These are phyloP conservation scores for Rhodomyrtus tomentosa DNA, from an alignment of 345 rosid genomes.

Conservation along the genomic window DNA sequence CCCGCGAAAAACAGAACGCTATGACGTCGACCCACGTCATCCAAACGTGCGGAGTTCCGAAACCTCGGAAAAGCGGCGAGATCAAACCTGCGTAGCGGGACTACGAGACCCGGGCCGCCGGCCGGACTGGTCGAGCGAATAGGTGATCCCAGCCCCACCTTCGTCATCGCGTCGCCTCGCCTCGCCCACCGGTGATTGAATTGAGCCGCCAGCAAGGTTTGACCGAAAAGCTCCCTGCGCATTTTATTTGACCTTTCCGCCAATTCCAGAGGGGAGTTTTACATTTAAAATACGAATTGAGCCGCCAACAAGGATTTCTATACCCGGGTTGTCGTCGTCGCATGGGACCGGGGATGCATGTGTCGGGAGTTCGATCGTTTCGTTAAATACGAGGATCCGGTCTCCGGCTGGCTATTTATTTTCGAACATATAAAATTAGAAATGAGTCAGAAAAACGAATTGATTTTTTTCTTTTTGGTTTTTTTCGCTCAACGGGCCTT, in stretches of 20 bases:
- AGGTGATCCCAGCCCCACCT: background rate
- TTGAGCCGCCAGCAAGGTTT: background rate
- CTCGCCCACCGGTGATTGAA: background rate
- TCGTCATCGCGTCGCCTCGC: background rate
- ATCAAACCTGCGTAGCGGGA: background rate
- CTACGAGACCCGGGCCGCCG: background rate
- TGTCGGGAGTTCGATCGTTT: no score
- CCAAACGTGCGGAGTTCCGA: background rate
- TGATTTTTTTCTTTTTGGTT: no score
- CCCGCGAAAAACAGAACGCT: background rate
- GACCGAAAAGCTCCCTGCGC: background rate
- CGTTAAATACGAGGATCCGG: no score
- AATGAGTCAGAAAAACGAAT: no score
- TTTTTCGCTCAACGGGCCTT: no score
- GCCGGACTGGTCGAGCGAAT: background rate
- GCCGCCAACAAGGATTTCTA: background rate
- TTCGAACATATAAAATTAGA: no score
- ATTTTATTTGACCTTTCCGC: background rate
- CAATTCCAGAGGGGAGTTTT: background rate
- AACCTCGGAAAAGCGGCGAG: background rate
- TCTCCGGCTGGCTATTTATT: no score
- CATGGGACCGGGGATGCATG: background rate
- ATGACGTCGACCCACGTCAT: background rate
- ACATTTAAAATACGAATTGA: no score
- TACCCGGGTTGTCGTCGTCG: no score